Conservation (phyloP, 441 rosid species). For the Eruca vesicaria region DNA sequence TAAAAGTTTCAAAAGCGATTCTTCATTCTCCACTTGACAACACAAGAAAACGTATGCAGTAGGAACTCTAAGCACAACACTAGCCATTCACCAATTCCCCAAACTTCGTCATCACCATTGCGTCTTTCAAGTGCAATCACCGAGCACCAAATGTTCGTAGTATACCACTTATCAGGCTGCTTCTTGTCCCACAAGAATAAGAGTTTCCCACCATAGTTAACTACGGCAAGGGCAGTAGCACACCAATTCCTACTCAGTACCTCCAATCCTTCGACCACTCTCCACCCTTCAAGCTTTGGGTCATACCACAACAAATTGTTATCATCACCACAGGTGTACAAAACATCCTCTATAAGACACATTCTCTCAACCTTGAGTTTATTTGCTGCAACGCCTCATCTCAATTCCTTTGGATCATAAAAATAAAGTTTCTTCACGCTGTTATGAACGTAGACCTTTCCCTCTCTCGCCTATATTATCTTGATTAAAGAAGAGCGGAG, state of each 20-base stretch:
- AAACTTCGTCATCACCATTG: neutral
- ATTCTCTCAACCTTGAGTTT: slow-evolving; percentile 45
- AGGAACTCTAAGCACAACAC: slow-evolving; percentile 43
- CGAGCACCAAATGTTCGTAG: slow-evolving; percentile 41
- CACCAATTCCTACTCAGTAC: slow-evolving; percentile 47
- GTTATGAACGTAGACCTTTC: slow-evolving; percentile 53
- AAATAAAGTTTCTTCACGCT: slow-evolving; percentile 45
- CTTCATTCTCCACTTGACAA: neutral
- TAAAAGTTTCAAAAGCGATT: no score
- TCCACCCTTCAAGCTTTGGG: slow-evolving; percentile 43
- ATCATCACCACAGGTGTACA: slow-evolving; percentile 63
- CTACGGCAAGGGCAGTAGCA: slow-evolving; percentile 48
- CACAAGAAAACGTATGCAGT: slow-evolving; percentile 40
- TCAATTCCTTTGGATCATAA: slow-evolving; percentile 41
- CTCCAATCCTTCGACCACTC: slow-evolving; percentile 48
- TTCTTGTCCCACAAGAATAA: slow-evolving; percentile 66
- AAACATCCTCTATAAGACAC: slow-evolving; percentile 47
- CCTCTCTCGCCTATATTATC: slow-evolving; percentile 44
- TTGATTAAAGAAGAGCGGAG: slow-evolving; percentile 56
- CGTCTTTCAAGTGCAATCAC: neutral
- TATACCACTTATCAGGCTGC: slow-evolving; percentile 30
- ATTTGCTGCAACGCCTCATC: slow-evolving; percentile 46
- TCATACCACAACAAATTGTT: slow-evolving; percentile 53
- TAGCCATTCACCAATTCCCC: slow-evolving; percentile 38
- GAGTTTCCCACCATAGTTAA: slow-evolving; percentile 57